Evolutionary conservation across 345 rosid genomes (phyloP).

Genomic region (Raphanus sativus): DNA sequence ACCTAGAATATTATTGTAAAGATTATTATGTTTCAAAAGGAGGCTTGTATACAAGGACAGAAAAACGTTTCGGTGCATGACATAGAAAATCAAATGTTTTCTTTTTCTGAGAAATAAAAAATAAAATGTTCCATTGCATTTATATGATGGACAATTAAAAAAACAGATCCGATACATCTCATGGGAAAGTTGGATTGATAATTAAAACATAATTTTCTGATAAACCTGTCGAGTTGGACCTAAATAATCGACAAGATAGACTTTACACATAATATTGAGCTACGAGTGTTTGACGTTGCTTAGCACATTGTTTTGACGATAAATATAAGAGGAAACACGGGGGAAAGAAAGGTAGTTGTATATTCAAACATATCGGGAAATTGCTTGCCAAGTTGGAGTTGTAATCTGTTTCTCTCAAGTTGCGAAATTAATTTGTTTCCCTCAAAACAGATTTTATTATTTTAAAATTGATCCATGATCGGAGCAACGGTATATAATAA

Average conservation of each 20-base stretch:
- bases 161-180: background rate
- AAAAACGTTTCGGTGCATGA: background rate
- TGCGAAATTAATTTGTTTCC: constrained; percentile 13
- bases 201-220: background rate
- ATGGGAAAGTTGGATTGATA: background rate
- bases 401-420: background rate
- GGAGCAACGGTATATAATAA: background rate
- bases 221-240: constrained; percentile 43
- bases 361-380: constrained; percentile 3
- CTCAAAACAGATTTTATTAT: background rate
- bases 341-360: background rate
- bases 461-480: background rate
- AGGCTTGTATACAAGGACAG: background rate
- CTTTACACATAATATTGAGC: constrained; percentile 32
- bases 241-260: constrained; percentile 29
- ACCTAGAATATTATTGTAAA: background rate
- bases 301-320: constrained; percentile 21
- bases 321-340: background rate
- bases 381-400: constrained; percentile 12
- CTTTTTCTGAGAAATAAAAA: no score
- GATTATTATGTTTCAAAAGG: constrained; percentile 3
- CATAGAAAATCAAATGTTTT: background rate
- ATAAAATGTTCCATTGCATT: background rate
- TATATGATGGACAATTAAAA: background rate
- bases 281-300: constrained; percentile 24